phyloP scores from a whole-genome alignment of 441 rosid species.

The Eutrema salsugineum region DNA sequence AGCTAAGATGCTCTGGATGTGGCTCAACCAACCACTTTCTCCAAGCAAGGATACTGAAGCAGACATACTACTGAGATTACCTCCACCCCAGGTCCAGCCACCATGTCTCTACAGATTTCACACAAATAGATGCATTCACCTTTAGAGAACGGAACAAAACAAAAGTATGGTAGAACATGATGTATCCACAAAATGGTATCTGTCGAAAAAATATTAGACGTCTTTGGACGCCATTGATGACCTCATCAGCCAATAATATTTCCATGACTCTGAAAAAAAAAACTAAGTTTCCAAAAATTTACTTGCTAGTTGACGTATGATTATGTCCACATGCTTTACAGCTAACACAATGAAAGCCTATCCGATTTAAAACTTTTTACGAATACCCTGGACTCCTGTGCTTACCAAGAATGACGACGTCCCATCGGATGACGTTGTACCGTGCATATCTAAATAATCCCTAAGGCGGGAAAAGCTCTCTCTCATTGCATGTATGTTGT shows the following conservation, averaged over 20 bases:
- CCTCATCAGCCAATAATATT: too few species aligned
- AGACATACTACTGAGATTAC: conserved; percentile 99
- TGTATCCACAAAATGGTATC: too few species aligned
- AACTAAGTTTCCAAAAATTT: background rate
- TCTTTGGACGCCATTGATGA: too few species aligned
- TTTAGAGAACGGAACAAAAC: conserved; percentile 5
- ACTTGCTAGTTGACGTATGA: conserved; percentile 5
- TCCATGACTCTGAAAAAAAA: background rate
- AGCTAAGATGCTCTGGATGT: conserved; percentile 94
- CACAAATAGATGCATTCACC: conserved; percentile 17
- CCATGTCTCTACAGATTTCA: conserved; percentile 83
- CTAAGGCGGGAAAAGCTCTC: conserved; percentile 97
- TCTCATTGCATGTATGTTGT: conserved; percentile 99
- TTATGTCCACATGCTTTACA: conserved; percentile 15
- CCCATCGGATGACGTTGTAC: conserved; percentile 98
- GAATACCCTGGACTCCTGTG: conserved; percentile 12
- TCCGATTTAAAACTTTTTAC: background rate
- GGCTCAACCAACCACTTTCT: conserved; percentile 98
- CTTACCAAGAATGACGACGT: conserved; percentile 95
- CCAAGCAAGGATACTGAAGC: conserved; percentile 99
- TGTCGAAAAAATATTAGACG: too few species aligned
- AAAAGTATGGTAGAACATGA: too few species aligned
- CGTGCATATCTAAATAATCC: conserved; percentile 96
- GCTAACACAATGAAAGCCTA: background rate
- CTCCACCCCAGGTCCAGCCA: conserved; percentile 99